Conservation (phyloP, 2,329 filamentous ascomycete genomes). For the Penicillium sp. region DNA sequence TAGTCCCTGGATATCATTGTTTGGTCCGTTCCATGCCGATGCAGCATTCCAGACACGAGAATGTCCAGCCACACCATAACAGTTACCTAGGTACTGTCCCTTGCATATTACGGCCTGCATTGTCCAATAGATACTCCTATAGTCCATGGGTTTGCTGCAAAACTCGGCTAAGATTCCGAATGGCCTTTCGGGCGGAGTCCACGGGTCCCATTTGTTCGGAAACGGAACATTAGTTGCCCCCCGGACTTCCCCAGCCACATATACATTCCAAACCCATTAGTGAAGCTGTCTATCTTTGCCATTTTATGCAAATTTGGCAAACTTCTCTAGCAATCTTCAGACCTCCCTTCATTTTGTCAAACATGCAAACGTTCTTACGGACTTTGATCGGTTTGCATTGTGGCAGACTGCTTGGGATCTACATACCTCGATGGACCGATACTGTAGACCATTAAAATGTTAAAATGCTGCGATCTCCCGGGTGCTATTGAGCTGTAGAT, state of each 20-base stretch:
- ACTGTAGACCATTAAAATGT: conserved; percentile 5
- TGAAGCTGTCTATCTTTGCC: not conserved
- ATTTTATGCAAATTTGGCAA: conserved; percentile 1
- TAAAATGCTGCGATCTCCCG: conserved; percentile 1
- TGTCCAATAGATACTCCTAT: not conserved
- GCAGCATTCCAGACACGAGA: conserved; percentile 11
- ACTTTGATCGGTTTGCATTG: not conserved
- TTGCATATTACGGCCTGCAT: conserved; percentile 1
- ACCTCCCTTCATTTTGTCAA: conserved; percentile 2
- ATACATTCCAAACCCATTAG: not conserved
- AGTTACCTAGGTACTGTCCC: not conserved
- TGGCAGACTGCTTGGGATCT: not conserved
- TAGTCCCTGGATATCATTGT: not conserved
- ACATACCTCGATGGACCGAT: not conserved
- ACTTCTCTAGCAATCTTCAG: not conserved
- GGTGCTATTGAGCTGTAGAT: not conserved
- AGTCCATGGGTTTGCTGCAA: not conserved
- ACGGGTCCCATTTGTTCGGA: not conserved
- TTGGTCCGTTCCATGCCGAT: not conserved
- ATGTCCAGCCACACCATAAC: conserved; percentile 11
- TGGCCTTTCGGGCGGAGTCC: not conserved
- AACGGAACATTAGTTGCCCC: not conserved
- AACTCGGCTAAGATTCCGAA: not conserved
- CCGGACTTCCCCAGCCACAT: conserved; percentile 1
- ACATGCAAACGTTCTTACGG: conserved; percentile 12